These are phyloP conservation scores for Lantana camara DNA, from an alignment of 257 asterid genomes.

Conservation along the genomic window DNA sequence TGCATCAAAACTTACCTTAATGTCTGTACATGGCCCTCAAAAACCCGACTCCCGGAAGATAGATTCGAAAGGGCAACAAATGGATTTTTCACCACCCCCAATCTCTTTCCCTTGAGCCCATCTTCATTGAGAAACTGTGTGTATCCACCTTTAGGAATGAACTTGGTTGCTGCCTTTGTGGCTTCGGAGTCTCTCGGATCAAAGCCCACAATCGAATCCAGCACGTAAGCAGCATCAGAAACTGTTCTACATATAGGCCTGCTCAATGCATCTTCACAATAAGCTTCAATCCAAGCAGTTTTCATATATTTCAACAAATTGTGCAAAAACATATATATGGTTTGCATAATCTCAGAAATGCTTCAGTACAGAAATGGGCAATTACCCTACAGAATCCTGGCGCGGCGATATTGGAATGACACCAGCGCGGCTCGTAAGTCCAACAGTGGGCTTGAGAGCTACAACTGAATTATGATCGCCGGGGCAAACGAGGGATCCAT, in stretches of 20 bases:
- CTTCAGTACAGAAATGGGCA: no score
- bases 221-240: constrained; percentile 64
- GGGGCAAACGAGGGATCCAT: constrained; percentile 73
- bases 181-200: constrained; percentile 59
- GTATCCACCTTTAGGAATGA: constrained; percentile 65
- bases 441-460: constrained; percentile 74
- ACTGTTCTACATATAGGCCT: constrained; percentile 69
- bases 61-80: constrained; percentile 30
- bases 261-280: constrained; percentile 21
- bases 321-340: no score
- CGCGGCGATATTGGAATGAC: constrained; percentile 64
- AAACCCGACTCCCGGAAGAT: constrained; percentile 26
- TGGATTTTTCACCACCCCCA: constrained; percentile 58
- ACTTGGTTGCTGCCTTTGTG: constrained; percentile 53
- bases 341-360: no score
- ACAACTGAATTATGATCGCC: constrained; percentile 63
- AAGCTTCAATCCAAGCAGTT: neutral
- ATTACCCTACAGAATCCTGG: constrained; percentile 66
- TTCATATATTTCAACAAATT: no score
- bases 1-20: constrained; percentile 29
- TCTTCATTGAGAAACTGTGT: constrained; percentile 54
- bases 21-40: constrained; percentile 41
- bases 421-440: constrained; percentile 75
- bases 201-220: constrained; percentile 62
- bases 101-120: constrained; percentile 69